Evolutionary conservation across 2,329 filamentous ascomycete species (phyloP).

Genomic region (Ramularia endophylla): DNA sequence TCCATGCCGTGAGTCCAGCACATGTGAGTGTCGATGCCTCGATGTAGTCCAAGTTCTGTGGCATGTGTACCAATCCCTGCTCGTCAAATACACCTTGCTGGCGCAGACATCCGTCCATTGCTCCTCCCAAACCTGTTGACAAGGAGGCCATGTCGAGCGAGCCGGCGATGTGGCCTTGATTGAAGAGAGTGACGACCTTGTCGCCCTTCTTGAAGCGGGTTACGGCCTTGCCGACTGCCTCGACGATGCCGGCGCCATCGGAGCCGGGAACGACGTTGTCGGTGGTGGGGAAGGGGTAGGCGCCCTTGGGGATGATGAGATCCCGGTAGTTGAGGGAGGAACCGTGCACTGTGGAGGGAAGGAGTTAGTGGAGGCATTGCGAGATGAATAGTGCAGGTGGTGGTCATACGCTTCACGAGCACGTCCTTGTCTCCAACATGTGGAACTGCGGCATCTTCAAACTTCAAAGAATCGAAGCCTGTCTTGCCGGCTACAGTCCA

Average conservation of each 20-base stretch:
- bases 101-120: slow-evolving; percentile 61
- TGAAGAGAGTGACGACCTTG: slow-evolving; percentile 59
- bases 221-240: slow-evolving; percentile 51
- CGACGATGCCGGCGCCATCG: slow-evolving; percentile 49
- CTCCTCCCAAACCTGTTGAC: slow-evolving; percentile 60
- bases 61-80: slow-evolving; percentile 58
- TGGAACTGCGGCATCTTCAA: slow-evolving; percentile 50
- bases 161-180: slow-evolving; percentile 51
- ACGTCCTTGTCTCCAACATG: slow-evolving; percentile 64
- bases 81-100: slow-evolving; percentile 64
- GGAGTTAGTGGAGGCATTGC: too few relatives aligned
- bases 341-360: slow-evolving; percentile 35
- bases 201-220: slow-evolving; percentile 53
- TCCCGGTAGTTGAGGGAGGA: slow-evolving; percentile 47
- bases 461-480: slow-evolving; percentile 57
- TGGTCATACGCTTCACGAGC: slow-evolving; percentile 55
- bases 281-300: slow-evolving; percentile 39
- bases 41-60: slow-evolving; percentile 47
- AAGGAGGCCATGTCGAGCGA: slow-evolving; percentile 36
- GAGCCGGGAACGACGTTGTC: slow-evolving; percentile 42
- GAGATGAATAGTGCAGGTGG: too few relatives aligned
- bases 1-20: slow-evolving; percentile 46
- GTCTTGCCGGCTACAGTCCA: slow-evolving; percentile 52
- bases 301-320: slow-evolving; percentile 43
- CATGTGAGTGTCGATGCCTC: slow-evolving; percentile 46